Evolutionary conservation across 1,284 basidiomycete species (phyloP).

Genomic region (Cutaneotrichosporon daszewskae): DNA sequence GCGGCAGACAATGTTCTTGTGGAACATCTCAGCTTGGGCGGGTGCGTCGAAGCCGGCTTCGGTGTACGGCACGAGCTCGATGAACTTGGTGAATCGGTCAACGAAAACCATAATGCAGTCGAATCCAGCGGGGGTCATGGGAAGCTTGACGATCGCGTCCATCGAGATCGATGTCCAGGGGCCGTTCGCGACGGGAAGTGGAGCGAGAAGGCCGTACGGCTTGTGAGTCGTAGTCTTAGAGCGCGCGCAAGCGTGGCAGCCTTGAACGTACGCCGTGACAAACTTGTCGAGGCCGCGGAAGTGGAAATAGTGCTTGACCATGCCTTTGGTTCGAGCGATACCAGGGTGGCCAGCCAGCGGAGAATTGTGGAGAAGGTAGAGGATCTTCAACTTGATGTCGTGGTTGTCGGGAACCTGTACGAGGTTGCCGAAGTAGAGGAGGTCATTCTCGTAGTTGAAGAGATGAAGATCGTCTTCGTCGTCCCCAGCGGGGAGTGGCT

Average conservation of each 20-base stretch:
- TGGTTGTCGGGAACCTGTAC: constrained; percentile 4
- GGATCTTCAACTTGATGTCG: constrained; percentile 13
- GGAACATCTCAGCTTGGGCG: not conserved
- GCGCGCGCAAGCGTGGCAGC: constrained; percentile 42
- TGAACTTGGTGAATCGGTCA: constrained; percentile 38
- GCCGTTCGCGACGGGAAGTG: constrained; percentile 31
- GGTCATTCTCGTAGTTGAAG: not conserved
- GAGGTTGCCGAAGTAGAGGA: not conserved
- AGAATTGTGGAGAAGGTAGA: constrained; percentile 26
- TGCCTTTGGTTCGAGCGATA: constrained; percentile 37
- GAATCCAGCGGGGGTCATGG: constrained; percentile 39
- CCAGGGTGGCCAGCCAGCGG: constrained; percentile 49
- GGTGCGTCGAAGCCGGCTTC: not conserved
- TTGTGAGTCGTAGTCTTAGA: constrained; percentile 40
- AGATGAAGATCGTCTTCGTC: not conserved
- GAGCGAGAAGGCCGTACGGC: constrained; percentile 45
- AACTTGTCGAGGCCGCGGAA: constrained; percentile 26
- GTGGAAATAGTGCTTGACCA: constrained; percentile 24
- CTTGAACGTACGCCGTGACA: constrained; percentile 22
- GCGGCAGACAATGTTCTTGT: constrained; percentile 15
- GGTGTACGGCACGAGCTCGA: not conserved
- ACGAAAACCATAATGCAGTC: constrained; percentile 49
- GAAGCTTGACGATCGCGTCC: constrained; percentile 52
- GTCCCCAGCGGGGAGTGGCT: no score
- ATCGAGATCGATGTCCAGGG: constrained; percentile 49